Base-by-base conservation (phyloP, 306 rosid species). In the Trifolium subterraneum region DNA sequence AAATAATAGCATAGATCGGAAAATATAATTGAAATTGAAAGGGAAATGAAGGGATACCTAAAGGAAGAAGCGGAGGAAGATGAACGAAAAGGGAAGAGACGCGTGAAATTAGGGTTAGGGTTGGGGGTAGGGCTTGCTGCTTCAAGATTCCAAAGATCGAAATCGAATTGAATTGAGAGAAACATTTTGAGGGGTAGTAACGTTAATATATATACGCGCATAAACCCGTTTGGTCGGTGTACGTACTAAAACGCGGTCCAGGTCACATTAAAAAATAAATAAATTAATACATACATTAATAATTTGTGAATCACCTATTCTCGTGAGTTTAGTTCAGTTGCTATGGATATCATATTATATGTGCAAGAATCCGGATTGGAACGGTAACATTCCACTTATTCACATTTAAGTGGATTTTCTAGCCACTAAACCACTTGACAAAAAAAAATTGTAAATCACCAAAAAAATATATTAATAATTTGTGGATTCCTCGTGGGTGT, bases 71-170 rank as follows among this genome's bases (percentile, higher is more conserved):
- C 4, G 18, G 38, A 33, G 1, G 50, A 68, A 25, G 16, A 65
- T 2, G 67, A 64, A 19, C 10, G 5, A 27, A 25, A 36, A 22
- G 56, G 13, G 10, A 61, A 31, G 33, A 14, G 35, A 25, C 5
- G 12, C 44, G 47, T 20, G 0, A 51, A 12, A n/a, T 79, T 79
- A 66, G 78, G 73, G 68, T 68, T 82, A 65, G 71, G 64, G 74
- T 20, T 64, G 11, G 31, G 62, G 50, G 48, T 15, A 8, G 70
- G 44, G 23, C 11, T 42, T 68, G 38, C 72, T 35, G 72, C 71
- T 41, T 64, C 36, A 2, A 23, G 58, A 19, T 71, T 27, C 55
- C 74, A 81, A 79, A 51, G 19, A 29, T 71, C 81, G 50, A 27
- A 38, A 29, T 9, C 4, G 15, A 13, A 35, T 70, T 1, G 23